phyloP scores from a whole-genome alignment of 23 red algal species.

The Gracilariopsis chorda region DNA sequence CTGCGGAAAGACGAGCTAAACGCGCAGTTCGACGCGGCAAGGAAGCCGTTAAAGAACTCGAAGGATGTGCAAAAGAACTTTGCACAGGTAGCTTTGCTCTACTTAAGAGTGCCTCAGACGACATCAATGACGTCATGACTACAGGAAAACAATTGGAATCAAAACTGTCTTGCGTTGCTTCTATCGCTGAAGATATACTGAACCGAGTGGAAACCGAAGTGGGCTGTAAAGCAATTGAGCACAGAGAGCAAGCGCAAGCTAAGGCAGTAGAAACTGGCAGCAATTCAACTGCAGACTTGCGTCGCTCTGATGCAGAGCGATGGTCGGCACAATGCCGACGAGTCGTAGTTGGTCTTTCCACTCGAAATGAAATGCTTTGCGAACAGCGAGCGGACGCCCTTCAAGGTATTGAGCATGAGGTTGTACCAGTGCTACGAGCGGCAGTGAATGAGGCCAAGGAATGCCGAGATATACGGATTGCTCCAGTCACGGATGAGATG shows the following conservation, averaged over 20 bases:
- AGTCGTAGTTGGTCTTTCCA: not conserved
- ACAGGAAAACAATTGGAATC: not conserved
- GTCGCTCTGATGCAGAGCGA: not conserved
- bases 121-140: not conserved
- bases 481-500: not conserved
- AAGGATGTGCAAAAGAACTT: conserved; percentile 17
- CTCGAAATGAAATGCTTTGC: not conserved
- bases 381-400: not conserved
- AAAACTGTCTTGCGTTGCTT: not conserved
- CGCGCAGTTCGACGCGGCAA: conserved; percentile 10
- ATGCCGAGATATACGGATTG: not conserved
- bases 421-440: not conserved
- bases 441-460: not conserved
- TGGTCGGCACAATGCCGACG: not conserved
- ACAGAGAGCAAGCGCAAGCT: too few relatives aligned
- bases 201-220: not conserved
- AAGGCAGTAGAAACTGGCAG: too few relatives aligned
- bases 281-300: too few relatives aligned
- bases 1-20: not conserved
- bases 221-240: too few relatives aligned
- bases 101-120: not conserved
- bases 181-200: not conserved
- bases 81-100: not conserved
- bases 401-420: not conserved
- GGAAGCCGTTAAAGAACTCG: not conserved